Conservation (phyloP, 495 filamentous ascomycete genomes). For the Neurospora terricola region DNA sequence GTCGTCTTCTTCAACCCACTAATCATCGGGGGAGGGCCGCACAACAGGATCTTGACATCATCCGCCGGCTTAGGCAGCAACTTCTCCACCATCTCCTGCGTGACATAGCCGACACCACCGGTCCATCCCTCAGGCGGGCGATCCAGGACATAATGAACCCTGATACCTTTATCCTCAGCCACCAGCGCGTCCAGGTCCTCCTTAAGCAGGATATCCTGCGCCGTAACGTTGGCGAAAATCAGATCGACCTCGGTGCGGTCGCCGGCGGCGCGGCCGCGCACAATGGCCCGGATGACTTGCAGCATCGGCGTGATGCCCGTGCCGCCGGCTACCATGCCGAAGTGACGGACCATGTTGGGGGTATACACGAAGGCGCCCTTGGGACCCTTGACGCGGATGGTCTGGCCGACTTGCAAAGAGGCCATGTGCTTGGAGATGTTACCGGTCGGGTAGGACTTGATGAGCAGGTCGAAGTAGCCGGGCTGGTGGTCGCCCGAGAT, state of each 20-base stretch:
- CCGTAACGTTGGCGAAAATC: slow-evolving; percentile 92
- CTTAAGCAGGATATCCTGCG: slow-evolving; percentile 83
- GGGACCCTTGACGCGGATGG: slow-evolving; percentile 80
- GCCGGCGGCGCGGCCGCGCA: slow-evolving; percentile 66
- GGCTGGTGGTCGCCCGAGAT: slow-evolving; percentile 85
- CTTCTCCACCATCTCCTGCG: slow-evolving; percentile 82
- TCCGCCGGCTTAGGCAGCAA: slow-evolving; percentile 69
- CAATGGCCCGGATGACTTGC: slow-evolving; percentile 84
- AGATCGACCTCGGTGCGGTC: slow-evolving; percentile 85
- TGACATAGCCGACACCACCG: slow-evolving; percentile 88
- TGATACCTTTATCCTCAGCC: slow-evolving; percentile 66
- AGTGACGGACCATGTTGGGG: slow-evolving; percentile 85
- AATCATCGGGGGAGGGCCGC: slow-evolving; percentile 94
- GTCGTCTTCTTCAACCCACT: slow-evolving; percentile 94
- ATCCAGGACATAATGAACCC: slow-evolving; percentile 90
- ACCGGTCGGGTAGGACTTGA: slow-evolving; percentile 94
- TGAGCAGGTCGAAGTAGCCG: slow-evolving; percentile 93
- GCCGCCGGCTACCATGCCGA: slow-evolving; percentile 96
- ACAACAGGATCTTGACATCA: slow-evolving; percentile 93
- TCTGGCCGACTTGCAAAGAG: slow-evolving; percentile 68
- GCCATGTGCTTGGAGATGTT: slow-evolving; percentile 93
- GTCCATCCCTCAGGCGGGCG: slow-evolving; percentile 87
- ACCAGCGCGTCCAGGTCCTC: slow-evolving; percentile 78
- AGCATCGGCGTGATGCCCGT: slow-evolving; percentile 98
- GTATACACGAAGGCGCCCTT: slow-evolving; percentile 96